phyloP scores from a whole-genome alignment of 257 asterid genomes.

The Haberlea rhodopensis region DNA sequence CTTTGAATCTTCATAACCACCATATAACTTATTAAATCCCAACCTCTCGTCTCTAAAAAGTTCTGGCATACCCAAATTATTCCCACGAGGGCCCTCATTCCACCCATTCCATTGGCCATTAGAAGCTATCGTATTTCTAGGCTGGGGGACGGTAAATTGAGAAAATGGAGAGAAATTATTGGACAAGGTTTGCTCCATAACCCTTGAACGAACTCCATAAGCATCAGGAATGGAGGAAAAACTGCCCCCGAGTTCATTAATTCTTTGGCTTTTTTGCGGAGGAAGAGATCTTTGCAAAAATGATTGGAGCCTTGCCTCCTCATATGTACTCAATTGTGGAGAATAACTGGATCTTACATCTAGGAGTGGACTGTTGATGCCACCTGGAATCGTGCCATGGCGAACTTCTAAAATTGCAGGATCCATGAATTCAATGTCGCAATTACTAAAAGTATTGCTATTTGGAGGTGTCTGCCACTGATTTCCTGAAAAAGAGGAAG shows the following conservation, averaged over 20 bases:
- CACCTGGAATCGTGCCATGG: constrained; percentile 68
- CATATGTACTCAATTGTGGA: constrained; percentile 59
- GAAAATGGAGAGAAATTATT: constrained; percentile 61
- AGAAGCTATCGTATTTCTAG: constrained; percentile 57
- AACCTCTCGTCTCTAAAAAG: constrained; percentile 62
- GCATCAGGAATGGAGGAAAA: constrained; percentile 51
- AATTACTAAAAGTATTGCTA: constrained; percentile 45
- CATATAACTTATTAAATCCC: constrained; percentile 53
- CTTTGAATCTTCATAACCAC: constrained; percentile 78
- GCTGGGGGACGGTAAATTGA: constrained; percentile 55
- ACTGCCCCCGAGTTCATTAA: constrained; percentile 39
- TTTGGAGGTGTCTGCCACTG: constrained; percentile 56
- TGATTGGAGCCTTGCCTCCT: constrained; percentile 67
- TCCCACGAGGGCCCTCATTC: constrained; percentile 64
- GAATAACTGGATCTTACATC: constrained; percentile 55
- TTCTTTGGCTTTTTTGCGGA: constrained; percentile 68
- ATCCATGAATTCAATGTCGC: constrained; percentile 85
- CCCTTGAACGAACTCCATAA: constrained; percentile 65
- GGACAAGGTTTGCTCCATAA: constrained; percentile 57
- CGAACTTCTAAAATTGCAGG: constrained; percentile 99
- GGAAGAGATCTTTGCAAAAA: constrained; percentile 66
- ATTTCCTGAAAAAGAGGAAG: constrained; percentile 51
- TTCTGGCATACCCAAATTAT: constrained; percentile 66
- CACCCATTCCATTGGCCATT: constrained; percentile 89
- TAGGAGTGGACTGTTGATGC: constrained; percentile 50